Evolutionary conservation across 805 yeast genomes (phyloP).

Genomic region (Candida broadrunensis): DNA sequence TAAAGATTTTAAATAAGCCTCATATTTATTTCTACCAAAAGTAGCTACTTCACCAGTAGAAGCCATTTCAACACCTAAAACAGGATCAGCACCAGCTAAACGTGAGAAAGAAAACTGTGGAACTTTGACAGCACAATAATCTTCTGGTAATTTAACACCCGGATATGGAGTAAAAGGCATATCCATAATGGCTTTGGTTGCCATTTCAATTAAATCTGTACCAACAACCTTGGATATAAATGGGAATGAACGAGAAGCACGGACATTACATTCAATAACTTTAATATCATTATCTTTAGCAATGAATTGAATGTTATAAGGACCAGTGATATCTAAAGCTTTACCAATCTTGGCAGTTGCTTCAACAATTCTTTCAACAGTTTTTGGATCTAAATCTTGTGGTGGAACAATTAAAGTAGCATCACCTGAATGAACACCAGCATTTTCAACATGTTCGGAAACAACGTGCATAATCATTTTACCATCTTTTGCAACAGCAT

Average conservation of each 20-base stretch:
- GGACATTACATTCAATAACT: constrained; percentile 97
- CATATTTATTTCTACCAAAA: constrained; percentile 93
- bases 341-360: constrained; percentile 96
- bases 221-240: constrained; percentile 97
- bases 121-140: constrained; percentile 81
- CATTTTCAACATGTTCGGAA: constrained; percentile 97
- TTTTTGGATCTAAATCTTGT: constrained; percentile 88
- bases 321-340: constrained; percentile 95
- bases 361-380: constrained; percentile 85
- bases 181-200: constrained; percentile 93
- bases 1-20: constrained; percentile 93
- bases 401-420: constrained; percentile 97
- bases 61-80: constrained; percentile 98
- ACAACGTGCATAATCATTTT: constrained; percentile 95
- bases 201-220: constrained; percentile 93
- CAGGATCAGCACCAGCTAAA: constrained; percentile 98
- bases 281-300: constrained; percentile 94
- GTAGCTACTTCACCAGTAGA: constrained; percentile 98
- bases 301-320: constrained; percentile 94
- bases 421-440: constrained; percentile 99
- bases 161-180: constrained; percentile 88
- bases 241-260: constrained; percentile 99
- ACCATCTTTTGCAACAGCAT: constrained; percentile 96
- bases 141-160: constrained; percentile 80
- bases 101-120: constrained; percentile 98